Evolutionary conservation across 1,284 basidiomycete species (phyloP), one percentile per base, ranked within the genome.

Genomic region (Rhodotorula glutinis): DNA sequence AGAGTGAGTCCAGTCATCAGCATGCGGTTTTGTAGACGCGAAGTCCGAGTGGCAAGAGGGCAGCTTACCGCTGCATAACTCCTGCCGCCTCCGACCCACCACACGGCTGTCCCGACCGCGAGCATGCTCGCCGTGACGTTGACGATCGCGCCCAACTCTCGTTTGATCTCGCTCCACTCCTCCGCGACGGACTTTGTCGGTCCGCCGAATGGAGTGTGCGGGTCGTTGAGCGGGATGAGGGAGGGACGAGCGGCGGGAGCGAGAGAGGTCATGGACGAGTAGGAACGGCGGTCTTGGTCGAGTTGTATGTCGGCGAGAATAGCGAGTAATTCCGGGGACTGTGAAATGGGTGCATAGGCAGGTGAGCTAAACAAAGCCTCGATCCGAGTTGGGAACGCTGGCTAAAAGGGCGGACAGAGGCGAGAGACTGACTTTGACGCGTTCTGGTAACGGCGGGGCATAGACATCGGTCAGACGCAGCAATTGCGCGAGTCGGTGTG

Each of bases 111-210:
- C 19, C 53, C 73, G 14, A 76, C 74, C 14, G 74, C 74, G 3
- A 53, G 47, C 74, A 76, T 75, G 57, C 74, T 75, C 49, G 71
- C 74, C 0, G 62, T 51, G 27, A 76, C 74, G 40, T 76, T 76
- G 30, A 71, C 57, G 52, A 76, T 68, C 27, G 75, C 75, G n/a
- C 71, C 60, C 16, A 76, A 43, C 43, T 76, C 70, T 38, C 66
- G 54, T 60, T 67, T 58, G 17, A 75, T 71, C 46, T 73, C 62
- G 19, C 62, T 52, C 75, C 75, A 76, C 33, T 76, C 75, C 29
- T 76, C 69, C 9, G 65, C 70, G n/a, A 55, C 60, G 3, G 61
- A 66, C 40, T 47, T 59, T 3, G 40, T 27, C 4, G 33, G 29
- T 2, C 33, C 29, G 13, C 25, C 29, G 13, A 2, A 38, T 1